Conservation (phyloP, 106 monocot genomes). For the Ottelia alismoides region DNA sequence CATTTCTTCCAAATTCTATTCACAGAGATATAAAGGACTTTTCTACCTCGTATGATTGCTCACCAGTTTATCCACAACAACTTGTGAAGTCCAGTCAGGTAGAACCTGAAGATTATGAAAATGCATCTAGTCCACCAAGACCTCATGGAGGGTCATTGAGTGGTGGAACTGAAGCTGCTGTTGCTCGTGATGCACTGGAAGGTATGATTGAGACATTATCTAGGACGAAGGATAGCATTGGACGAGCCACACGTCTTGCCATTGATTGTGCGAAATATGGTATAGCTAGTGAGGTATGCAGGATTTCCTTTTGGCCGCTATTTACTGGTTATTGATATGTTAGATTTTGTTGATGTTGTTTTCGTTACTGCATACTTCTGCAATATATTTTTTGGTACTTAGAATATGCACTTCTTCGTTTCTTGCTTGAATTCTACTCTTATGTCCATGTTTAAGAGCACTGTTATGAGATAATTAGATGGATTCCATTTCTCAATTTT, state of each 20-base stretch:
- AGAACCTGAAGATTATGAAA: conserved; percentile 32
- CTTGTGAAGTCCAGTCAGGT: conserved; percentile 15
- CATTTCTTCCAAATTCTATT: conserved; percentile 18
- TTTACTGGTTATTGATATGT: no score
- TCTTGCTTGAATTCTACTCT: no score
- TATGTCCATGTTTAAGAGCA: no score
- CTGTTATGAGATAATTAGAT: no score
- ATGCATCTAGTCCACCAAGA: conserved; percentile 18
- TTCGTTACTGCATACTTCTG: no score
- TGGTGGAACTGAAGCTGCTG: conserved; percentile 79
- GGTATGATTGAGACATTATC: conserved; percentile 93
- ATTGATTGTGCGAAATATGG: conserved; percentile 95
- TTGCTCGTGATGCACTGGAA: conserved; percentile 88
- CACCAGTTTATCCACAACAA: conserved; percentile 35
- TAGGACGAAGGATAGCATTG: conserved; percentile 90
- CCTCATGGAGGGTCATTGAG: conserved; percentile 41
- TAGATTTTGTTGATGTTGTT: no score
- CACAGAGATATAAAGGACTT: conserved; percentile 25
- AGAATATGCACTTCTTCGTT: no score
- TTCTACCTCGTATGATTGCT: conserved; percentile 16
- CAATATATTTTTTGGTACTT: no score
- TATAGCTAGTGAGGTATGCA: conserved; percentile 81
- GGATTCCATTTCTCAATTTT: no score
- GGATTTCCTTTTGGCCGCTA: no score
- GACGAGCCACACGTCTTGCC: conserved; percentile 85